Base-by-base conservation (phyloP, 2,329 filamentous ascomycete genomes). In the Chaetomiaceae sp. region DNA sequence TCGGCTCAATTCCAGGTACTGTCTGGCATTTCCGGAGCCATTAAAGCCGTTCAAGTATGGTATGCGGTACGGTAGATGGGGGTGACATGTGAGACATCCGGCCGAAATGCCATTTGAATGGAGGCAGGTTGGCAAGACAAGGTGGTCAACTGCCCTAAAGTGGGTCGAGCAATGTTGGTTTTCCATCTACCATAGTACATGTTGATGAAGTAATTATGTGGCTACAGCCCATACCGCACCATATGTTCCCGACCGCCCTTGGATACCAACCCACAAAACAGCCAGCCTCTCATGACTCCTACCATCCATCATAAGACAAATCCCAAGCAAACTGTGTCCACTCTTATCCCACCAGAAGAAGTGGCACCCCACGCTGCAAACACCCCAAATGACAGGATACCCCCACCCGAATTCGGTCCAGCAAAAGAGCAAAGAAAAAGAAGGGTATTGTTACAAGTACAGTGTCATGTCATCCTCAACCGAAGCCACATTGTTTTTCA, bases 391-490 rank as follows among this genome's bases (percentile, higher is more conserved):
- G 3, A 30, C 2, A 21, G 5, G 9, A 37, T 6, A 20, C 34
- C 16, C 9, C 34, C 34, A 4, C 5, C 34, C 16, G 7, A 8
- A 11, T 10, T 5, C 34, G 9, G 40, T 43, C 40, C 18, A 14
- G 3, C 29, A 27, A n/a, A 40, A 36, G 11, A 41, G 36, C 16
- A 9, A 25, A 36, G 10, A 6, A 49, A 42, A 3, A n/a, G n/a
- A 47, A 20, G 29, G 1, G n/a, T 47, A 30, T 6, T 47, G 33
- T 37, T 47, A 47, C 44, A 47, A 10, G 44, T 47, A 37, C 32
- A 20, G 23, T 20, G 27, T n/a, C 16, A 34, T 8, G 4, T 13
- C 27, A 0, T 18, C 18, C 36, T 16, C 18, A 18, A 41, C 29
- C 20, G 14, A 33, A 16, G 14, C 27, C 29, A 21, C 16, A n/a